Conservation (phyloP, 257 asterid genomes). For the Lithospermum erythrorhizon region DNA sequence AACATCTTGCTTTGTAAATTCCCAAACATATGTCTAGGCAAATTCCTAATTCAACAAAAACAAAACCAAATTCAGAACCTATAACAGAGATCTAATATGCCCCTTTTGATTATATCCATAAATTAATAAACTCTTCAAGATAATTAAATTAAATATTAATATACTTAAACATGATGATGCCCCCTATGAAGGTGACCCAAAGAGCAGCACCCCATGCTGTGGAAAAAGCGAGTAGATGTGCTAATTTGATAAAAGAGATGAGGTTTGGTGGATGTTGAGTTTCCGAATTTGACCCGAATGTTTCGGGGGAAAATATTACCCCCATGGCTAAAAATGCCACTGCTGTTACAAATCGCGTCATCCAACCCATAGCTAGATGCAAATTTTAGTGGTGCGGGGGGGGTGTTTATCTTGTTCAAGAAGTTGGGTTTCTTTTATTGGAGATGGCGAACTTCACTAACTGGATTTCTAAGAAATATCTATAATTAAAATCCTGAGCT, state of each 20-base stretch:
- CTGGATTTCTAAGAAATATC: no score
- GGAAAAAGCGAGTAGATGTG: slow-evolving; percentile 84
- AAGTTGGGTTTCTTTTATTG: no score
- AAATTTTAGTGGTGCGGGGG: no score
- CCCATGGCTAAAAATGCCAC: slow-evolving; percentile 80
- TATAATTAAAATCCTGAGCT: no score
- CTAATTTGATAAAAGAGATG: slow-evolving; percentile 48
- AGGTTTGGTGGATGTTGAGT: slow-evolving; percentile 41
- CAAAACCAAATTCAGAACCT: not conserved
- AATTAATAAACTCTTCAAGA: no score
- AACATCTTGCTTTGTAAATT: slow-evolving; percentile 96
- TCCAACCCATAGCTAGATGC: slow-evolving; percentile 57
- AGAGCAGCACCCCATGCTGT: slow-evolving; percentile 95
- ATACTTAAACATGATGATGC: slow-evolving; percentile 99
- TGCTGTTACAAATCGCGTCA: slow-evolving; percentile 57
- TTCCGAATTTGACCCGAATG: slow-evolving; percentile 65
- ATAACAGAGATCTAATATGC: not conserved
- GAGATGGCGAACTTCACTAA: no score
- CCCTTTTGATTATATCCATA: no score
- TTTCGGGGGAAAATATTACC: slow-evolving; percentile 75
- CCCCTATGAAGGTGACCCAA: slow-evolving; percentile 99
- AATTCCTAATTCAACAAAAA: slow-evolving; percentile 34
- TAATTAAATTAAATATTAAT: no score
- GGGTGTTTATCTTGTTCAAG: no score
- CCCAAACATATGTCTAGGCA: slow-evolving; percentile 96